Conservation (phyloP, 2,329 filamentous ascomycete species). For the Cladosporium sp. region DNA sequence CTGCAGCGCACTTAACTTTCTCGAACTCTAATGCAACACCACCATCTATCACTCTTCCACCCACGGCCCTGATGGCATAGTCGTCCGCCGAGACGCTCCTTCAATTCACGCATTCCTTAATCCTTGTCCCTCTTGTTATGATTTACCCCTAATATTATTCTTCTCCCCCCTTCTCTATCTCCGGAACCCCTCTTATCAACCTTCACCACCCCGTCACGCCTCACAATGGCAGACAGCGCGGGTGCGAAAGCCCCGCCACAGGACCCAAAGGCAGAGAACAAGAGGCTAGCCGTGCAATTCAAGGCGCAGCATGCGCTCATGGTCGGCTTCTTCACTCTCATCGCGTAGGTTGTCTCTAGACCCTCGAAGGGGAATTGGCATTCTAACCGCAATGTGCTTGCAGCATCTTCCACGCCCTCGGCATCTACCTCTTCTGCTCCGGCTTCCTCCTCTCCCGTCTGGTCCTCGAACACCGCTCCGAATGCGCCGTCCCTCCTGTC, state of each 20-base stretch:
- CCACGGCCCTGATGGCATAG: background rate
- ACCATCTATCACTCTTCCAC: background rate
- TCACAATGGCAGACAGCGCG: conserved; percentile 10
- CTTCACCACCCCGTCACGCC: background rate
- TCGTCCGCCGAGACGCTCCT: background rate
- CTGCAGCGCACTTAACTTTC: background rate
- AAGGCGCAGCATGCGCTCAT: conserved; percentile 50
- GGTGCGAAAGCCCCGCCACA: conserved; percentile 8
- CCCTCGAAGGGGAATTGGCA: too few relatives aligned
- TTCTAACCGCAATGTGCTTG: conserved; percentile 16
- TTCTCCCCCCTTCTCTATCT: background rate
- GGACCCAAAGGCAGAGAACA: conserved; percentile 31
- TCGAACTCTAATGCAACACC: background rate
- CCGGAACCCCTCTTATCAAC: background rate
- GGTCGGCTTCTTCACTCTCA: conserved; percentile 64
- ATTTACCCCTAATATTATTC: conserved; percentile 4
- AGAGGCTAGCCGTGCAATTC: conserved; percentile 46
- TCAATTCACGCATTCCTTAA: conserved; percentile 1
- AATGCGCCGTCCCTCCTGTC: conserved; percentile 72
- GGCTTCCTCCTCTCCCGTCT: conserved; percentile 90
- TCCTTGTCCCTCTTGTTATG: conserved; percentile 3
- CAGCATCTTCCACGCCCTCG: conserved; percentile 68
- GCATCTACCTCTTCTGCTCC: conserved; percentile 88
- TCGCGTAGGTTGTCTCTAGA: conserved; percentile 45
- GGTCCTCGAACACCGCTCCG: conserved; percentile 71